Evolutionary conservation across 106 monocot species (phyloP).

Genomic region (Iris macrosiphon): DNA sequence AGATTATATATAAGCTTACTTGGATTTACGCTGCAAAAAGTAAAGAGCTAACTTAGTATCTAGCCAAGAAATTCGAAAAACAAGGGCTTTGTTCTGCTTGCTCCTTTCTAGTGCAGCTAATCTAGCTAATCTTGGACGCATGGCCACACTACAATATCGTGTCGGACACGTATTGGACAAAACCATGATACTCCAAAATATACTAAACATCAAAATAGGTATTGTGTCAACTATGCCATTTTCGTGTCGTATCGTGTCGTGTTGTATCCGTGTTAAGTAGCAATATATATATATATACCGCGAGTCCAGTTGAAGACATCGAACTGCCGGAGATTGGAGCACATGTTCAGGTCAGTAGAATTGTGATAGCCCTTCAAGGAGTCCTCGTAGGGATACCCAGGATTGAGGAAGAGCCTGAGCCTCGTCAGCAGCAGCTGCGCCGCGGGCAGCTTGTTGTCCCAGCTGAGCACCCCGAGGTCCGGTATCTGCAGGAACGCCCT

Average conservation of each 20-base stretch:
- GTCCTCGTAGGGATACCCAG: conserved; percentile 58
- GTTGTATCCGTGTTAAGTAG: no score
- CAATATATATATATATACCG: no score
- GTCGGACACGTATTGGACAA: no score
- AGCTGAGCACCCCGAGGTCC: conserved; percentile 40
- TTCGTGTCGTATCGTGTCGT: background rate
- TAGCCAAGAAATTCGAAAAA: no score
- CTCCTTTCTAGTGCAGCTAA: no score
- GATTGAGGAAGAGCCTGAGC: conserved; percentile 51
- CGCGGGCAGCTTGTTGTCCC: conserved; percentile 66
- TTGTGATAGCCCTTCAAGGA: conserved; percentile 41
- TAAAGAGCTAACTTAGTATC: no score
- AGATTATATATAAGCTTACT: no score
- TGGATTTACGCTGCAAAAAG: no score
- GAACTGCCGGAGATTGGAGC: conserved; percentile 32
- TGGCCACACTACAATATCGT: no score
- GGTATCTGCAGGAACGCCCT: conserved; percentile 18
- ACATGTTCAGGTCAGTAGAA: conserved; percentile 30
- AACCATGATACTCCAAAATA: no score
- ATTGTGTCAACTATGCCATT: no score
- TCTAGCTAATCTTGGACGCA: background rate
- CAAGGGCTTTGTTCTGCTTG: no score
- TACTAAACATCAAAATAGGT: background rate
- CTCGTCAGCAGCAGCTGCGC: conserved; percentile 39
- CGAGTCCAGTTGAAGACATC: conserved; percentile 34